Percentiles rank a stretch among this genome's conserved stretches.
Conservation (phyloP, 306 rosid genomes). For the Dalbergia cultrata region DNA sequence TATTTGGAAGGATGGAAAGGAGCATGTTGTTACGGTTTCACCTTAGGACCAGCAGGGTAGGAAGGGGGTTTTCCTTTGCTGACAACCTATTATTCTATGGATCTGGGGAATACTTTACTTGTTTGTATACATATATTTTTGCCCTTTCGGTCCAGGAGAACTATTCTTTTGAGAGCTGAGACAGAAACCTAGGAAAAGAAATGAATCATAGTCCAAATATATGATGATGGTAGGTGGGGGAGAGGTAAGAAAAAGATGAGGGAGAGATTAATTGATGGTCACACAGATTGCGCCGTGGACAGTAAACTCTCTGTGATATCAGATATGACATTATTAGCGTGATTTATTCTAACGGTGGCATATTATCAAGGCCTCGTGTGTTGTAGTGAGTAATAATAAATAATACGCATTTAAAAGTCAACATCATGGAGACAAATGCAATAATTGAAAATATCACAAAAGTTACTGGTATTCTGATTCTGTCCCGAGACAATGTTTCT, state of each 20-base stretch:
- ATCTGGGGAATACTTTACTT: neutral
- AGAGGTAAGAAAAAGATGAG: neutral
- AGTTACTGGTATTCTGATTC: neutral
- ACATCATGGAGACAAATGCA: constrained; percentile 22
- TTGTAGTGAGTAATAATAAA: neutral
- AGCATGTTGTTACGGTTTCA: no score
- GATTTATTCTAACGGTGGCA: neutral
- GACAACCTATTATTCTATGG: neutral
- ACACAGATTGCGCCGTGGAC: constrained; percentile 11
- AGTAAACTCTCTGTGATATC: neutral
- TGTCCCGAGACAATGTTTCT: neutral
- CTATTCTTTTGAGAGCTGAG: neutral
- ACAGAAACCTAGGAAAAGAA: neutral
- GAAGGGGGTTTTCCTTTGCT: neutral
- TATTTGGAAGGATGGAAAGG: neutral
- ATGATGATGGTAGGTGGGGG: constrained; percentile 5
- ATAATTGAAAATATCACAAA: constrained; percentile 8
- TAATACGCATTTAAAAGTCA: neutral
- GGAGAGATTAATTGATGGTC: neutral
- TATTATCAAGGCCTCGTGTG: constrained; percentile 36
- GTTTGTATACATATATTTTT: neutral
- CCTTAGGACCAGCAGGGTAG: neutral
- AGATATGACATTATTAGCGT: neutral
- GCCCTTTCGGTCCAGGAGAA: neutral
- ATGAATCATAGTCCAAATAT: neutral